A percentile compares a stretch with the other conserved stretches of the same genome.
These are phyloP conservation scores for Peronosclerospora sorghi DNA, from an alignment of 352 stramenopile species.

Conservation along the genomic window DNA sequence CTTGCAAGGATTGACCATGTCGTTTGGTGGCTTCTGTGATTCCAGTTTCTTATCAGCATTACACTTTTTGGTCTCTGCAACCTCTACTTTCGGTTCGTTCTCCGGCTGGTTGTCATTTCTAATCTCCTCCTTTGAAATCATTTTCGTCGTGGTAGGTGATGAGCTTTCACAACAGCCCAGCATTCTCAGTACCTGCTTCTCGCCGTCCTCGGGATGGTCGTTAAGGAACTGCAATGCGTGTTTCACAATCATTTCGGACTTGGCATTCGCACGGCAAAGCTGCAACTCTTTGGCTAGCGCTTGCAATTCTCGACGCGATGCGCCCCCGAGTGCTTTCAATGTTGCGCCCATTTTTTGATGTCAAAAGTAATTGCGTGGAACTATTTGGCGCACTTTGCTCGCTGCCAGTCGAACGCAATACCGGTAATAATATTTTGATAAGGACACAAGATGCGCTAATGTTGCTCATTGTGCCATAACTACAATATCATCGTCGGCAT, in stretches of 20 bases:
- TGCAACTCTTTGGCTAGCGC: slow-evolving; percentile 50
- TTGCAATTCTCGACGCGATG: slow-evolving; percentile 56
- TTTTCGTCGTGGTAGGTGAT: slow-evolving; percentile 7
- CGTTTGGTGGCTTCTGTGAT: background rate
- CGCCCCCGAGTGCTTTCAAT: slow-evolving; percentile 22
- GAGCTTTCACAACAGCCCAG: slow-evolving; percentile 11
- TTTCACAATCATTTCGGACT: slow-evolving; percentile 51
- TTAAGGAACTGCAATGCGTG: slow-evolving; percentile 35
- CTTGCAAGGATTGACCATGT: background rate
- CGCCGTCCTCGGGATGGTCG: slow-evolving; percentile 26
- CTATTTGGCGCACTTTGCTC: slow-evolving; percentile 1
- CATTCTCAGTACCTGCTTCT: slow-evolving; percentile 18
- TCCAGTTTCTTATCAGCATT: background rate
- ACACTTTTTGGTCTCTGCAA: slow-evolving; percentile 2
- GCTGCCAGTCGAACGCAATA: slow-evolving; percentile 12
- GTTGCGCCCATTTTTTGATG: slow-evolving; percentile 6
- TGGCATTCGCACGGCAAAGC: slow-evolving; percentile 53
- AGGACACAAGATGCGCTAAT: slow-evolving; percentile 1
- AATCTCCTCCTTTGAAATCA: slow-evolving; percentile 6
- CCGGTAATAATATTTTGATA: no score
- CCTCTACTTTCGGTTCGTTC: slow-evolving; percentile 9
- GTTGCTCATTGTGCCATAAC: background rate
- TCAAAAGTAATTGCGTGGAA: background rate
- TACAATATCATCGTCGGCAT: no score
- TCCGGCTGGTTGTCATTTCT: slow-evolving; percentile 11